phyloP scores from a whole-genome alignment of 2,329 filamentous ascomycete species.

The Talaromyces sp. region DNA sequence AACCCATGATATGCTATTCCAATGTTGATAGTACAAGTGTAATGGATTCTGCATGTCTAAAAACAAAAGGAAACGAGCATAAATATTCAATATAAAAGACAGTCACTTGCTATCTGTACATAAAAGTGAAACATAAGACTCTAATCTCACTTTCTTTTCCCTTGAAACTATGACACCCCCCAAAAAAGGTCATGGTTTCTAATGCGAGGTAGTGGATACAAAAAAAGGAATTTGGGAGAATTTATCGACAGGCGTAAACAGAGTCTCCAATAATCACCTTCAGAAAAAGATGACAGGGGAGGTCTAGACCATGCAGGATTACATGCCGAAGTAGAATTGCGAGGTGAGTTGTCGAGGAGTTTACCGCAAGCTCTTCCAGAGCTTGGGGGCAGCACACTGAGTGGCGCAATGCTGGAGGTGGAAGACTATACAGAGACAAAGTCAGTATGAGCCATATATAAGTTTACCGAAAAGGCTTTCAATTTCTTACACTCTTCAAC shows the following conservation, averaged over 20 bases:
- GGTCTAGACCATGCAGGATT: not conserved
- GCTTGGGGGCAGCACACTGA: slow-evolving; percentile 89
- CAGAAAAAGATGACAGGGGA: not conserved
- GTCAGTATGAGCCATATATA: not conserved
- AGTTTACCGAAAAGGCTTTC: not conserved
- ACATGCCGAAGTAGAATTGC: not conserved
- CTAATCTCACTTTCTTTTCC: slow-evolving; percentile 10
- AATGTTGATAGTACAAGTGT: not conserved
- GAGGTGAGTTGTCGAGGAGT: not conserved
- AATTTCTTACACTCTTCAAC: slow-evolving; percentile 88
- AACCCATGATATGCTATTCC: not conserved
- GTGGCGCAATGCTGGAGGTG: slow-evolving; percentile 95
- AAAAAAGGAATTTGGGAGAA: not conserved
- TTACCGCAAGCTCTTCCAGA: slow-evolving; percentile 89
- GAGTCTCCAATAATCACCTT: not conserved
- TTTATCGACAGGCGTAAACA: not conserved
- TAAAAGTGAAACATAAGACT: slow-evolving; percentile 19
- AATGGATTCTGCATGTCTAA: slow-evolving; percentile 15
- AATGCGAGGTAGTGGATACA: slow-evolving; percentile 6
- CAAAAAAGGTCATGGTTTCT: not conserved
- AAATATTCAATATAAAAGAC: slow-evolving; percentile 21
- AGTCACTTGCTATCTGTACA: slow-evolving; percentile 38
- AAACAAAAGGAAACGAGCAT: slow-evolving; percentile 21
- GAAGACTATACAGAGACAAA: slow-evolving; percentile 64
- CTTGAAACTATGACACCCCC: not conserved